These are phyloP conservation scores for Malassezia vespertilionis DNA, from an alignment of 1,284 basidiomycete species.

Conservation along the genomic window DNA sequence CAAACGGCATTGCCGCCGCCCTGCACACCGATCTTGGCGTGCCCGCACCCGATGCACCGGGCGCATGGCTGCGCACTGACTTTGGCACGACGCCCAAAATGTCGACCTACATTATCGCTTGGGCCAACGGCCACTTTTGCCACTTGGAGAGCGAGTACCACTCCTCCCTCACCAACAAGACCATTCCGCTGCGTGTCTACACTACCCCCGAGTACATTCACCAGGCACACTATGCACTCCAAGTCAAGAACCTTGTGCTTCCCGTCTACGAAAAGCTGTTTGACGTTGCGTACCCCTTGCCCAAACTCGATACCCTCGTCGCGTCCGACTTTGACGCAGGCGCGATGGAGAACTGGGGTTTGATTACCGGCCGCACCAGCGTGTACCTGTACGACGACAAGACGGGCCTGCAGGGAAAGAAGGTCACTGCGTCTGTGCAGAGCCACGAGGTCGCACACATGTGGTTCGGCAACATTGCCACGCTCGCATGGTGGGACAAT, in stretches of 20 bases:
- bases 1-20: constrained; percentile 10
- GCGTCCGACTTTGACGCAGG: constrained; percentile 68
- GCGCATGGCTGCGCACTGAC: constrained; percentile 31
- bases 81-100: constrained; percentile 52
- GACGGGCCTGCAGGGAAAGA: constrained; percentile 63
- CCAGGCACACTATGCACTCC: constrained; percentile 63
- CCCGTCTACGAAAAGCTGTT: constrained; percentile 79
- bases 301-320: constrained; percentile 54
- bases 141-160: constrained; percentile 63
- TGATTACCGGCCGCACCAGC: constrained; percentile 77
- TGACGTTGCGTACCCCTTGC: constrained; percentile 75
- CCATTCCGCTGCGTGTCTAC: constrained; percentile 71
- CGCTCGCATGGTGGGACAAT: constrained; percentile 75
- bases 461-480: constrained; percentile 72
- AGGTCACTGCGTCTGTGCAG: constrained; percentile 66
- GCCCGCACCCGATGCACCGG: constrained; percentile 48
- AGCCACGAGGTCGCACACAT: constrained; percentile 58
- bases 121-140: constrained; percentile 72
- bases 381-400: constrained; percentile 70
- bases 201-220: constrained; percentile 66
- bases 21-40: constrained; percentile 57
- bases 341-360: constrained; percentile 75
- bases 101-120: constrained; percentile 81
- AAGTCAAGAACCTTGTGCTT: constrained; percentile 71
- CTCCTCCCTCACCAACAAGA: constrained; percentile 68